Percentiles rank a stretch among this genome's conserved stretches.
phyloP scores from a whole-genome alignment of 257 asterid genomes.

The Solanum gracilifrons region DNA sequence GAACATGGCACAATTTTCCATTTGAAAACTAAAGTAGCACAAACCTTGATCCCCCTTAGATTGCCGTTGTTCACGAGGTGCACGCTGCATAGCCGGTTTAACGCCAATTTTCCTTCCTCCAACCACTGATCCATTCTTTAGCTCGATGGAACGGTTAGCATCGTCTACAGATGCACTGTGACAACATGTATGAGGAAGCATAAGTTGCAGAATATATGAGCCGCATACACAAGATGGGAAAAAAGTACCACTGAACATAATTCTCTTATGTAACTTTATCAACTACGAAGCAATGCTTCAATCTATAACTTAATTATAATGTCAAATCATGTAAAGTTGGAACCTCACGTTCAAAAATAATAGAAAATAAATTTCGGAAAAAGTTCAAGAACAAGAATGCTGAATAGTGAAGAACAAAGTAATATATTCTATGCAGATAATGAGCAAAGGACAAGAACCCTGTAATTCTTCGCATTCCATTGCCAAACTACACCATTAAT shows the following conservation, averaged over 20 bases:
- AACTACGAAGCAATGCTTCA: not conserved
- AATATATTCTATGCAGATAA: not conserved
- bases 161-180: slow-evolving; percentile 72
- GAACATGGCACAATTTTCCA: not conserved
- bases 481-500: not conserved
- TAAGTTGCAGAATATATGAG: not conserved
- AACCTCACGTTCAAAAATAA: not conserved
- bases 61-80: slow-evolving; percentile 73
- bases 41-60: slow-evolving; percentile 60
- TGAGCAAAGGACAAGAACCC: not conserved
- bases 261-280: not conserved
- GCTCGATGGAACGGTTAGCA: slow-evolving; percentile 76
- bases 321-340: not conserved
- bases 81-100: slow-evolving; percentile 79
- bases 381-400: not conserved
- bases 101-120: slow-evolving; percentile 83
- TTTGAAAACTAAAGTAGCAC: not conserved
- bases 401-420: not conserved
- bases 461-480: not conserved
- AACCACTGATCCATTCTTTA: slow-evolving; percentile 57
- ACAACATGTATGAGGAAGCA: slow-evolving; percentile 1
- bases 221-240: not conserved
- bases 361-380: not conserved
- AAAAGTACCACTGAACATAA: not conserved
- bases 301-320: not conserved